These are phyloP conservation scores for Aquilaria yunnanensis DNA, from an alignment of 345 rosid species.

Conservation along the genomic window DNA sequence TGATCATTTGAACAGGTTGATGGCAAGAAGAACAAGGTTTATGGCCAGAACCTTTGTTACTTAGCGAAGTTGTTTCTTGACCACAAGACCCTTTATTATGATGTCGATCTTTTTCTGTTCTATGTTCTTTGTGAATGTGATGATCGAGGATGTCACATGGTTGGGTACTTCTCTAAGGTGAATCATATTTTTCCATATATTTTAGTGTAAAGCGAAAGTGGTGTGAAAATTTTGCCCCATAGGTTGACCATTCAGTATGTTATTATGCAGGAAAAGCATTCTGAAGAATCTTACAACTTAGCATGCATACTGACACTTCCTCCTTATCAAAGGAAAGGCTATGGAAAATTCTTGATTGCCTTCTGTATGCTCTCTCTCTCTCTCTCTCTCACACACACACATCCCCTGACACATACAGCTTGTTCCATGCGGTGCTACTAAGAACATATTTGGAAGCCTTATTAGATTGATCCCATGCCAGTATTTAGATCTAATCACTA, in stretches of 20 bases:
- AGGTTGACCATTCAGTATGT: conserved; percentile 7
- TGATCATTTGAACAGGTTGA: conserved; percentile 43
- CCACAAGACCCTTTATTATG: conserved; percentile 98
- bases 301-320: conserved; percentile 98
- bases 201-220: neutral
- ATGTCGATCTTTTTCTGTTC: conserved; percentile 91
- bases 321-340: conserved; percentile 98
- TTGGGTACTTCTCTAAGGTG: conserved; percentile 99
- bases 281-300: conserved; percentile 94
- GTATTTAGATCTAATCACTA: no score
- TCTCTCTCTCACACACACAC: neutral
- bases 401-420: neutral
- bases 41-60: conserved; percentile 98
- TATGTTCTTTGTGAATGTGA: conserved; percentile 95
- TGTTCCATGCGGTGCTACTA: no score
- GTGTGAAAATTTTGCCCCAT: neutral
- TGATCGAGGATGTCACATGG: conserved; percentile 99
- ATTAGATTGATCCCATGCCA: no score
- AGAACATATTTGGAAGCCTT: no score
- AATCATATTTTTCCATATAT: conserved; percentile 6
- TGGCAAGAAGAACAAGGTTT: conserved; percentile 98
- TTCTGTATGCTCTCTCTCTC: conserved; percentile 62
- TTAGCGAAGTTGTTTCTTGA: conserved; percentile 96
- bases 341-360: conserved; percentile 91
- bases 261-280: conserved; percentile 83